Percentiles rank a stretch among this genome's conserved stretches.
These are phyloP conservation scores for Zea luxurians DNA, from an alignment of 176 grass and related monocot species.

Conservation along the genomic window DNA sequence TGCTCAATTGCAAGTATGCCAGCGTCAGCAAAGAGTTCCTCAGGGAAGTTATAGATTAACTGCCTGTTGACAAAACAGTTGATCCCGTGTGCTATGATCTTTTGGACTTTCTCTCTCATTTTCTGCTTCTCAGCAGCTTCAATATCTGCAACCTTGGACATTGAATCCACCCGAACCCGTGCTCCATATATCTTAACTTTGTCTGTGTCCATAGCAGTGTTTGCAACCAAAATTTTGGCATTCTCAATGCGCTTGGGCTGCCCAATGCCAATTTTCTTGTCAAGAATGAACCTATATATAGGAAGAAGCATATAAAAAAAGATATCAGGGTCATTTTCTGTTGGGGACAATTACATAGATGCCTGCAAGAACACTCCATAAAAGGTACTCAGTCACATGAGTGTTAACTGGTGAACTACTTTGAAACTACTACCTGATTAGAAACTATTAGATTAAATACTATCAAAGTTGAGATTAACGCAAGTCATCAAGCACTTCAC, in stretches of 20 bases:
- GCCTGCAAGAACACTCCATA: not conserved
- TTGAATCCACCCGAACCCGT: constrained; percentile 86
- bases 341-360: not conserved
- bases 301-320: not conserved
- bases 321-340: not conserved
- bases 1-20: constrained; percentile 90
- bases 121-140: constrained; percentile 95
- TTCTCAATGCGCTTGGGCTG: constrained; percentile 93
- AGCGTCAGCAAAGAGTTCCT: constrained; percentile 93
- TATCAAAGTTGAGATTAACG: not conserved
- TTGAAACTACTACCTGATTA: not conserved
- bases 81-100: constrained; percentile 84
- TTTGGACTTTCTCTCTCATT: constrained; percentile 95
- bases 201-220: constrained; percentile 98
- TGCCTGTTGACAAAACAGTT: constrained; percentile 96
- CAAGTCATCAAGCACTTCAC: not conserved
- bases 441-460: not conserved
- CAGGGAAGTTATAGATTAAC: constrained; percentile 95
- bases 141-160: constrained; percentile 90
- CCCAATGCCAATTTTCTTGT: constrained; percentile 98
- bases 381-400: too few relatives aligned
- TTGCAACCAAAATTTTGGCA: constrained; percentile 94
- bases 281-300: constrained; percentile 84
- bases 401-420: not conserved
- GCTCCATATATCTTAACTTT: constrained; percentile 99